phyloP scores from a whole-genome alignment of 768 basidiomycete species.

The Phlebiopsis gigantea region DNA sequence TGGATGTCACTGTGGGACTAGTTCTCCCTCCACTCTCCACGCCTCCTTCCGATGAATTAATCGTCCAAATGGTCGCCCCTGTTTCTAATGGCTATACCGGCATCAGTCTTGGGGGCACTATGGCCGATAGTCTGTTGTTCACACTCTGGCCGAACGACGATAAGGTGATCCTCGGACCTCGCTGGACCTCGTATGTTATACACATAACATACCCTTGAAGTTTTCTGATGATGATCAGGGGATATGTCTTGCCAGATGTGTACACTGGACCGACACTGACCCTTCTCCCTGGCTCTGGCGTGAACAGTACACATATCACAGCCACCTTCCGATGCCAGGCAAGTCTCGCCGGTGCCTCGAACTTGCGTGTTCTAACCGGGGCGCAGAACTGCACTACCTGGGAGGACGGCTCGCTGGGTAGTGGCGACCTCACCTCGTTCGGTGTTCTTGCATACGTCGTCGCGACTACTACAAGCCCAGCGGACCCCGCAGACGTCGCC shows the following conservation, averaged over 20 bases:
- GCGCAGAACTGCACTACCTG: conserved; percentile 25
- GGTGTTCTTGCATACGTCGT: conserved; percentile 24
- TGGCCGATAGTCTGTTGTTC: conserved; percentile 26
- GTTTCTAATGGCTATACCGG: conserved; percentile 24
- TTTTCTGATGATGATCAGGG: conserved; percentile 10
- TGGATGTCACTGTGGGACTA: conserved; percentile 23
- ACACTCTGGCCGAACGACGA: conserved; percentile 22
- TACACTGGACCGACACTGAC: conserved; percentile 24
- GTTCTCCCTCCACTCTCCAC: conserved; percentile 21
- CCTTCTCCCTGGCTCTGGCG: conserved; percentile 18
- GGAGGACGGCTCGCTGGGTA: conserved; percentile 25
- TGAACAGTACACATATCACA: conserved; percentile 25
- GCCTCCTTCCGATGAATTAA: conserved; percentile 22
- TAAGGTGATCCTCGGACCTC: conserved; percentile 21
- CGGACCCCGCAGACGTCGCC: conserved; percentile 21
- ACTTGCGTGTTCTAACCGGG: not conserved
- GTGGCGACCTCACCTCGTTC: conserved; percentile 20
- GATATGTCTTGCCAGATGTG: conserved; percentile 20
- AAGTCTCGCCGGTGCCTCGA: not conserved
- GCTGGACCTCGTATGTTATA: conserved; percentile 22
- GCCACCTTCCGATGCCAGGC: conserved; percentile 28
- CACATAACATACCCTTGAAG: not conserved
- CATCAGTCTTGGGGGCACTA: conserved; percentile 23
- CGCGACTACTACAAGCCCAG: conserved; percentile 17
- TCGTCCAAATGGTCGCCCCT: conserved; percentile 23